Evolutionary conservation across 495 filamentous ascomycete species (phyloP).

Genomic region (Patellaria atrata): DNA sequence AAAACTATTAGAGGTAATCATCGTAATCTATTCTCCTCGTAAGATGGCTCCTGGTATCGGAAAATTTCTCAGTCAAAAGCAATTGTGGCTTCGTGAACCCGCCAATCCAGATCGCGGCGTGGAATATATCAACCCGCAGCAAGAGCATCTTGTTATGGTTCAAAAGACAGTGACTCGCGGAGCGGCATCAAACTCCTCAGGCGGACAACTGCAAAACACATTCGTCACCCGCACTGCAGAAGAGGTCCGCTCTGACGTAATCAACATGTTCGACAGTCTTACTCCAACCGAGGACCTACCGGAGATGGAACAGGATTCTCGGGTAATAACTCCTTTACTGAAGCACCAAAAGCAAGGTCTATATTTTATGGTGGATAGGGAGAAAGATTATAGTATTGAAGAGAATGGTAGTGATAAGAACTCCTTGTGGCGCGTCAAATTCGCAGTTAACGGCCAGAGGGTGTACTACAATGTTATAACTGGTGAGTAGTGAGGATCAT

Average conservation of each 20-base stretch:
- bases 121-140: conserved; percentile 18
- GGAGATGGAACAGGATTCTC: conserved; percentile 48
- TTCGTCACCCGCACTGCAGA: conserved; percentile 55
- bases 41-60: conserved; percentile 50
- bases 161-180: neutral
- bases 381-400: conserved; percentile 44
- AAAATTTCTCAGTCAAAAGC: conserved; percentile 44
- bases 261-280: conserved; percentile 76
- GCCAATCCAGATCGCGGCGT: conserved; percentile 6
- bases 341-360: conserved; percentile 86
- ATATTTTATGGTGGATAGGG: conserved; percentile 74
- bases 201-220: conserved; percentile 13
- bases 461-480: conserved; percentile 75
- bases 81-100: conserved; percentile 43
- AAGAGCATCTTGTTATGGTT: too few species aligned
- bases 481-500: too few species aligned
- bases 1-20: conserved; percentile 38
- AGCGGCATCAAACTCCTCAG: too few species aligned
- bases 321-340: conserved; percentile 56
- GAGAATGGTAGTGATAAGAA: conserved; percentile 43
- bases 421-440: conserved; percentile 53
- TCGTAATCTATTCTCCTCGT: conserved; percentile 70
- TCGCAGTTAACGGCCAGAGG: conserved; percentile 34
- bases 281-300: conserved; percentile 59
- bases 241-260: conserved; percentile 70